A percentile compares a stretch with the other conserved stretches of the same genome.
Conservation (phyloP, 495 filamentous ascomycete genomes). For the Chaetomium fimeti region DNA sequence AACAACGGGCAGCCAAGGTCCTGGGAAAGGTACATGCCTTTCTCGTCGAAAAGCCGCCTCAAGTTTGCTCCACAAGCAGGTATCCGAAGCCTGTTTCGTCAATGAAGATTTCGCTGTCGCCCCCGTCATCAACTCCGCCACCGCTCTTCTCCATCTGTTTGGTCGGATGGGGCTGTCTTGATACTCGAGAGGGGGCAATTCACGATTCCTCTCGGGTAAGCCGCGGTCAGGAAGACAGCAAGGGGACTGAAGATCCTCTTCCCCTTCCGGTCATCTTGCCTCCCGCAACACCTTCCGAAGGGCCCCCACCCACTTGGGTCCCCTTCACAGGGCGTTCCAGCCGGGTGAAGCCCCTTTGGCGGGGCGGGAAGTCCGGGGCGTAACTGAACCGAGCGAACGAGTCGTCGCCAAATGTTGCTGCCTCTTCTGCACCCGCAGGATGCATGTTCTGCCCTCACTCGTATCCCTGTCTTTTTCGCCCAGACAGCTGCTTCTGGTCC, state of each 20-base stretch:
- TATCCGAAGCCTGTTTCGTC: not conserved
- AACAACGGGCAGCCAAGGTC: slow-evolving; percentile 1
- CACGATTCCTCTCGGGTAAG: not conserved
- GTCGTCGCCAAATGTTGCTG: slow-evolving; percentile 9
- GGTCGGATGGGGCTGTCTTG: not conserved
- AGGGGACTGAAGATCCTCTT: slow-evolving; percentile 24
- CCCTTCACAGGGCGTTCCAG: slow-evolving; percentile 1
- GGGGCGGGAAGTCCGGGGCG: slow-evolving; percentile 9
- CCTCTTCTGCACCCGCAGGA: slow-evolving; percentile 1
- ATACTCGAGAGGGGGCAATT: not conserved
- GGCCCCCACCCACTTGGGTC: not conserved
- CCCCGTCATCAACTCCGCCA: not conserved
- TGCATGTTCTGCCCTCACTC: not conserved
- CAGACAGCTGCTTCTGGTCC: not conserved
- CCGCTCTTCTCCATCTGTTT: not conserved
- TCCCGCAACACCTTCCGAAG: slow-evolving; percentile 9
- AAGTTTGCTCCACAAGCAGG: slow-evolving; percentile 2
- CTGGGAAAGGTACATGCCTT: not conserved
- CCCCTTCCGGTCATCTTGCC: slow-evolving; percentile 16
- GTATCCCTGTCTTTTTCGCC: not conserved
- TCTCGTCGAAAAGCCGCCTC: not conserved
- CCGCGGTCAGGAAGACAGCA: slow-evolving; percentile 4
- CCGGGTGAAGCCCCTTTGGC: slow-evolving; percentile 15
- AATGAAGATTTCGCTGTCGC: not conserved
- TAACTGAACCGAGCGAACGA: slow-evolving; percentile 14